Percentiles rank a stretch among this genome's conserved stretches.
Evolutionary conservation across 441 rosid species (phyloP).

Genomic region (Eutrema salsugineum): DNA sequence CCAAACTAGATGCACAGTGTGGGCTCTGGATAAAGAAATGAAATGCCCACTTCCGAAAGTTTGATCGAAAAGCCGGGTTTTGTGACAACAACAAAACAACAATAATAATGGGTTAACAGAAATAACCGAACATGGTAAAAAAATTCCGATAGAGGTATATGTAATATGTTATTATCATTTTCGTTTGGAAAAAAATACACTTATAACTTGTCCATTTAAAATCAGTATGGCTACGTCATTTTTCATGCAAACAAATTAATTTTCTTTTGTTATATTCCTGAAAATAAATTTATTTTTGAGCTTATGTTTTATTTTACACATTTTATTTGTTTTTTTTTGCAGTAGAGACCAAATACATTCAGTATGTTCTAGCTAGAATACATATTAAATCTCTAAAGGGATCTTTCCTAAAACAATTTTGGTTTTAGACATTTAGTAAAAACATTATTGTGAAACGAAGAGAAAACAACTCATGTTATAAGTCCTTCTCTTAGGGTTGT

Average conservation of each 20-base stretch:
- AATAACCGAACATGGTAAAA: too few species aligned
- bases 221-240: not conserved
- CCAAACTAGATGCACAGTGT: too few species aligned
- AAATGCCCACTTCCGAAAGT: too few species aligned
- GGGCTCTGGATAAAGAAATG: too few species aligned
- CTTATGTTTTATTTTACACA: not conserved
- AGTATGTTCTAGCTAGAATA: not conserved
- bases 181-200: too few species aligned
- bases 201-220: not conserved
- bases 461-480: not conserved
- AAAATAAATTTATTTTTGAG: not conserved
- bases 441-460: not conserved
- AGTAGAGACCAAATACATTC: not conserved
- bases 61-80: too few species aligned
- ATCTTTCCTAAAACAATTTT: not conserved
- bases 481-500: not conserved
- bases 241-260: not conserved
- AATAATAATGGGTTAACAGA: too few species aligned
- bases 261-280: not conserved
- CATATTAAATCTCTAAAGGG: not conserved
- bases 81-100: too few species aligned
- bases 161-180: too few species aligned
- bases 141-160: too few species aligned
- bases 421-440: too few species aligned
- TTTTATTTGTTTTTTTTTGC: not conserved